Evolutionary conservation across 805 yeast species (phyloP).

Genomic region (Metschnikowia shivogae): DNA sequence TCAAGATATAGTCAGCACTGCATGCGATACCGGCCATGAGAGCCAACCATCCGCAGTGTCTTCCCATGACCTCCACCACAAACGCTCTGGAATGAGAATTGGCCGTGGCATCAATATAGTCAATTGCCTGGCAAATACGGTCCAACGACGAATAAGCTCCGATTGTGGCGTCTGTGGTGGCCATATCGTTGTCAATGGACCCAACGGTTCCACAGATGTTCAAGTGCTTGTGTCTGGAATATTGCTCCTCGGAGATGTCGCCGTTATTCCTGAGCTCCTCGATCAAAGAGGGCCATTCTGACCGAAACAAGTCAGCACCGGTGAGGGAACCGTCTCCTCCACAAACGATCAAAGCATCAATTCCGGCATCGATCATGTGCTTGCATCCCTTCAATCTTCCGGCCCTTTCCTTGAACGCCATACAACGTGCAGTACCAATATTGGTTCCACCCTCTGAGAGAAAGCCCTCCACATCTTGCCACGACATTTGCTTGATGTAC

Average conservation of each 20-base stretch:
- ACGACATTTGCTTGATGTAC: conserved; percentile 53
- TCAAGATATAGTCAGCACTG: conserved; percentile 75
- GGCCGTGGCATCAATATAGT: conserved; percentile 82
- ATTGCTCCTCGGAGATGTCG: conserved; percentile 44
- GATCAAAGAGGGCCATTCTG: conserved; percentile 73
- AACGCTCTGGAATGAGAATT: conserved; percentile 79
- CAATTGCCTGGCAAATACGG: conserved; percentile 69
- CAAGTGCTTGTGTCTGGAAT: conserved; percentile 48
- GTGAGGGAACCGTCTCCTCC: conserved; percentile 85
- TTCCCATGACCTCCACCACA: conserved; percentile 84
- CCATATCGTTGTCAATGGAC: conserved; percentile 82
- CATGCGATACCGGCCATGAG: conserved; percentile 77
- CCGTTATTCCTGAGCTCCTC: conserved; percentile 48
- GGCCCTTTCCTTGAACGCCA: conserved; percentile 59
- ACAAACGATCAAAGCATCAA: conserved; percentile 74
- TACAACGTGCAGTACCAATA: conserved; percentile 75
- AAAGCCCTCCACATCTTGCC: conserved; percentile 75
- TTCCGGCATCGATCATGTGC: conserved; percentile 65
- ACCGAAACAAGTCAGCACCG: conserved; percentile 73
- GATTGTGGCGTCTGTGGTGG: conserved; percentile 78
- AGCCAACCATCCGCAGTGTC: conserved; percentile 88
- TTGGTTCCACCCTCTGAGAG: conserved; percentile 69
- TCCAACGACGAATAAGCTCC: conserved; percentile 79
- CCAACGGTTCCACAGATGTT: conserved; percentile 76
- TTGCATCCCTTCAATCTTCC: conserved; percentile 64